These are phyloP conservation scores for Cyberlindnera galapagoensis DNA, from an alignment of 805 yeast genomes.

Conservation along the genomic window DNA sequence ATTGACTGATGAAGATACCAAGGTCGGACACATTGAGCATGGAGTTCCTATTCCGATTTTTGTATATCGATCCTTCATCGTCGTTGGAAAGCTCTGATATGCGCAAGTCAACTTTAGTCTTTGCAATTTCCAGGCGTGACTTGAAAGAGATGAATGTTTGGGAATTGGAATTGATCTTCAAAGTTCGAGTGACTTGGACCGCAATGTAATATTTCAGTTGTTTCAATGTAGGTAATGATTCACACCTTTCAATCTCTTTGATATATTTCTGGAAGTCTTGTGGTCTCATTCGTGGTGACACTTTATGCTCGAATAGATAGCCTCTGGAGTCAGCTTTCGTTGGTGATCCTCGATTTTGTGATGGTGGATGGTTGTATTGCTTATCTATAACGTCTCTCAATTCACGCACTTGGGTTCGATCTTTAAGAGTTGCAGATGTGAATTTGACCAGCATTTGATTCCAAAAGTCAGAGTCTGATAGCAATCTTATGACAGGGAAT, in stretches of 20 bases:
- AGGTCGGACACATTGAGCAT: slow-evolving; percentile 12
- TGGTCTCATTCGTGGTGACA: slow-evolving; percentile 35
- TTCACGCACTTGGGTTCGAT: slow-evolving; percentile 66
- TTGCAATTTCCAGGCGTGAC: slow-evolving; percentile 27
- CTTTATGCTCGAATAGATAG: slow-evolving; percentile 24
- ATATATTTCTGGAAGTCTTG: slow-evolving; percentile 36
- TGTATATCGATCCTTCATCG: background rate
- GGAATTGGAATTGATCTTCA: slow-evolving; percentile 25
- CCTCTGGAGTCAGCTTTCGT: slow-evolving; percentile 11
- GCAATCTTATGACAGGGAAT: slow-evolving; percentile 40
- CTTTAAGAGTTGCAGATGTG: slow-evolving; percentile 61
- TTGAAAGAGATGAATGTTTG: slow-evolving; percentile 23
- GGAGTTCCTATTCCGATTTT: slow-evolving; percentile 2
- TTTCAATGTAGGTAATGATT: slow-evolving; percentile 37
- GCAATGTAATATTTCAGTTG: slow-evolving; percentile 42
- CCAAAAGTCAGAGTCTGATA: slow-evolving; percentile 72
- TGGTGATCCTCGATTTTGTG: too few species aligned
- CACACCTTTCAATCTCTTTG: slow-evolving; percentile 27
- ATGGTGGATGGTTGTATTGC: slow-evolving; percentile 37
- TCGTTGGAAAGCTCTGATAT: slow-evolving; percentile 21
- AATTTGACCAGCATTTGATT: slow-evolving; percentile 55
- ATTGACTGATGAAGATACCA: slow-evolving; percentile 18
- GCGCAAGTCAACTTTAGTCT: slow-evolving; percentile 24
- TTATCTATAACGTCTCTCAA: slow-evolving; percentile 63
- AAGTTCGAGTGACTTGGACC: slow-evolving; percentile 39